Evolutionary conservation across 2,329 filamentous ascomycete genomes (phyloP), one percentile per base, ranked within the genome.

Genomic region (Aureobasidium sp.): DNA sequence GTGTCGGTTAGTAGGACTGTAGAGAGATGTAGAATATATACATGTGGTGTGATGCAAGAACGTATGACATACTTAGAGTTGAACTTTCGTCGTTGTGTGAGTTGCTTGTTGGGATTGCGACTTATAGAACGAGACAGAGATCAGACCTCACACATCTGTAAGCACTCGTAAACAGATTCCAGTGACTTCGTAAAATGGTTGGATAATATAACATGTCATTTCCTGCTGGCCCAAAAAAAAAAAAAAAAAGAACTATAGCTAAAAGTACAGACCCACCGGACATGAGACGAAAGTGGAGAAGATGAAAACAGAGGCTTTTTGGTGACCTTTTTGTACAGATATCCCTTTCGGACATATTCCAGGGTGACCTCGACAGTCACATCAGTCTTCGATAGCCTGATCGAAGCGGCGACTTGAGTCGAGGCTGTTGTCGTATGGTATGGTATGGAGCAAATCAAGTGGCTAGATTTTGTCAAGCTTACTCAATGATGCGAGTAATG

Each of bases 401-500:
- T 47, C 59, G 50, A 54, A 64, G 60, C 60, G 60, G 50, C 60
- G 45, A 64, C 40, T n/a, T 50, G 20, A 23, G 50, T 64, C 60
- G 48, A 54, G 27, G 50, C 38, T 45, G 38, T 27, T 55, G 60
- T 48, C 58, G 27, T 10, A 23, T 62, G 59, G 36, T 38, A 51
- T 42, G 59, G 59, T 31, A 27, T 6, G 13, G 48, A 42, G 27
- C 59, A 33, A 62, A 53, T n/a, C n/a, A n/a, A 38, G 10, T 50
- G 58, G 58, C 58, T 18, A 43, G 18, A 6, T 48, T 31, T 61
- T 50, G 58, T 61, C 59, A 55, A 47, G 15, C 42, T 72, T 75
- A 79, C 62, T 79, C 77, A 54, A 80, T 59, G 36, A 81, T 71
- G 38, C 78, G 70, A 50, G 78, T 80, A 55, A 80, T 76, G 67